Evolutionary conservation across 192 early-diverging fungal genomes (phyloP), one percentile per base, ranked within the genome.

Genomic region (Rhizoclosmatium sp.): DNA sequence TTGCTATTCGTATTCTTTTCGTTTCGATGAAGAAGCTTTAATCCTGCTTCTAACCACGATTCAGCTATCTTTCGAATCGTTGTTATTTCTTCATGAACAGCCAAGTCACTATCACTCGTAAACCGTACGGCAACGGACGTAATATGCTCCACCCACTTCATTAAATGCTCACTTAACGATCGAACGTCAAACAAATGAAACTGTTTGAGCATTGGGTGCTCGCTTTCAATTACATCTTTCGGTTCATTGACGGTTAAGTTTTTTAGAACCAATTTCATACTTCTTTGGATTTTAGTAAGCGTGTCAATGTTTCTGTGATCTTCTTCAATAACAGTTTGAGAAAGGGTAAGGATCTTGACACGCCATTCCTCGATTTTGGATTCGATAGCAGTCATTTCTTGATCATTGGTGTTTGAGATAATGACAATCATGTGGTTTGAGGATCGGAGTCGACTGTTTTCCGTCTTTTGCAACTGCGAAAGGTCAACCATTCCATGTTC

Each of bases 321-420:
- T 47, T 90, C 89, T 47, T 90, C 88, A n/a, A 90, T 85, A 39
- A 91, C 82, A 16, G 79, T 66, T 69, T 88, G 84, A 7, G 89
- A 90, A 19, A 90, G 82, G 51, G 51, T 23, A 3, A 87, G 69
- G 61, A 91, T 59, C 71, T 82, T 82, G 3, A 39, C 47, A 14
- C 85, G 78, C 89, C 89, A 91, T 19, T 84, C 80, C 42, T 88
- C 89, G 65, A 90, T 87, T 49, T 86, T 84, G 21, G 14, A n/a
- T 60, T 87, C 89, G 48, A 90, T 80, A 16, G 78, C 71, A 40
- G 65, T 76, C 71, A 91, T 67, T 46, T 88, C 85, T n/a, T 61
- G 16, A 54, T 85, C 82, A 76, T 90, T 88, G 4, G 78, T 81
- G 51, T 88, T 82, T 68, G 78, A 77, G 65, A 90, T 85, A 56